Percentiles rank a stretch among this genome's conserved stretches.
phyloP scores from a whole-genome alignment of 768 basidiomycete genomes.

The Russula compacta region DNA sequence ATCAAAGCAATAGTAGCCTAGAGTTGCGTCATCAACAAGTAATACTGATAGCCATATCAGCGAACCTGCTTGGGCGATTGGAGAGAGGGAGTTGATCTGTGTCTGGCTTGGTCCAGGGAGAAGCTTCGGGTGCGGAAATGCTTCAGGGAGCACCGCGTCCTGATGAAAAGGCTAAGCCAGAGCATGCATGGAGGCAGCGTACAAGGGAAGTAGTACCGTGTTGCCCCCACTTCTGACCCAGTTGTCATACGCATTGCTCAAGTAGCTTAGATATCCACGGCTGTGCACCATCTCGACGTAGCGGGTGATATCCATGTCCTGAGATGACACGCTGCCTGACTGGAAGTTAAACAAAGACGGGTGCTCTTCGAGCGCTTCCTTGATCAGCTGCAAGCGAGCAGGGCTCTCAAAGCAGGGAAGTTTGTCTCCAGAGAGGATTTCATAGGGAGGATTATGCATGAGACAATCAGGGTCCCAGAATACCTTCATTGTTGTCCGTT shows the following conservation, averaged over 20 bases:
- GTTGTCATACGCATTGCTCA: constrained; percentile 24
- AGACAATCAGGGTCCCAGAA: constrained; percentile 20
- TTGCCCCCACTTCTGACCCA: constrained; percentile 26
- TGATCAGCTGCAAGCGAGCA: constrained; percentile 21
- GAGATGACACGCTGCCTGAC: background rate
- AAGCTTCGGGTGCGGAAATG: constrained; percentile 25
- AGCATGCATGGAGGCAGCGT: background rate
- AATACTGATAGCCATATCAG: background rate
- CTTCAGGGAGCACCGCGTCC: constrained; percentile 27
- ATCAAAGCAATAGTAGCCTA: constrained; percentile 28
- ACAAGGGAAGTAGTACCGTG: constrained; percentile 13
- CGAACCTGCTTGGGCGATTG: constrained; percentile 24
- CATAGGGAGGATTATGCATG: constrained; percentile 26
- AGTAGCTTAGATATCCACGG: constrained; percentile 23
- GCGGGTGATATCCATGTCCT: constrained; percentile 4
- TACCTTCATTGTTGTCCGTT: constrained; percentile 20
- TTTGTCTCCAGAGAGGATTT: constrained; percentile 25
- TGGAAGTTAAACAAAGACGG: constrained; percentile 15
- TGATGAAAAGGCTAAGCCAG: background rate
- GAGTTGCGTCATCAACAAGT: background rate
- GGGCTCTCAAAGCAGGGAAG: constrained; percentile 28
- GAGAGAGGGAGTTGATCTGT: constrained; percentile 4
- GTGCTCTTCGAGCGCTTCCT: constrained; percentile 17
- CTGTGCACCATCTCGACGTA: constrained; percentile 23
- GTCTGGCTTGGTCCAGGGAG: background rate